Base-by-base conservation (phyloP, 169 alveolate genomes). In the Hepatocystis sp. region DNA sequence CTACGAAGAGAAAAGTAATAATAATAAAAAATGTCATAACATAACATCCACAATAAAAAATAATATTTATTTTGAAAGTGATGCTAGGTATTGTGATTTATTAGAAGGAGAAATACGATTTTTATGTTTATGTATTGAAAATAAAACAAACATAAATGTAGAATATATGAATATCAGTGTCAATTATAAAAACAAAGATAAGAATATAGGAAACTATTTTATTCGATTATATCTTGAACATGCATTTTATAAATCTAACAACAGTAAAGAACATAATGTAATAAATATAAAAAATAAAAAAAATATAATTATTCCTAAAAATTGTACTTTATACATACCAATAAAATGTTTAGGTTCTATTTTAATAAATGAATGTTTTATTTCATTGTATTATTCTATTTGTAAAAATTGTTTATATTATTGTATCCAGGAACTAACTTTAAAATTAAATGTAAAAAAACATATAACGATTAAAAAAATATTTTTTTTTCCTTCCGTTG, bases 81-180 rank as follows among this genome's bases (percentile, higher is more conserved):
- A 81, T 55, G 67, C 84, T 34, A n/a, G 89, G 5, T 52, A 27
- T 66, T n/a, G 66, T 19, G 89, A 81, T 28, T 27, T 81, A 19
- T 42, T 81, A 32, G 89, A 81, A 63, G 89, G 89, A 17, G 89
- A 81, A 81, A 63, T 66, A n/a, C 53, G 40, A 39, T 81, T 81
- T 21, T 39, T 81, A 56, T 81, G 89, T 40, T 44, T 81, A 40
- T 28, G 60, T 2, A 13, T 53, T 1, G 89, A 81, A 49, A 81
- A 81, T 30, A 63, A 21, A 42, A 64, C 68, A 25, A 61, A 81
- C n/a, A 55, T 49, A 17, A 56, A 81, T 34, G 51, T 81, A 5
- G 52, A 81, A 2, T 81, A 25, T 56, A 11, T 81, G 28, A 81
- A 81, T 44, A 32, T 81, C 19, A 53, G 23, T 13, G 84, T 81